A percentile compares a stretch with the other conserved stretches of the same genome.
phyloP scores from a whole-genome alignment of 345 rosid genomes.

The Chamaenerion angustifolium region DNA sequence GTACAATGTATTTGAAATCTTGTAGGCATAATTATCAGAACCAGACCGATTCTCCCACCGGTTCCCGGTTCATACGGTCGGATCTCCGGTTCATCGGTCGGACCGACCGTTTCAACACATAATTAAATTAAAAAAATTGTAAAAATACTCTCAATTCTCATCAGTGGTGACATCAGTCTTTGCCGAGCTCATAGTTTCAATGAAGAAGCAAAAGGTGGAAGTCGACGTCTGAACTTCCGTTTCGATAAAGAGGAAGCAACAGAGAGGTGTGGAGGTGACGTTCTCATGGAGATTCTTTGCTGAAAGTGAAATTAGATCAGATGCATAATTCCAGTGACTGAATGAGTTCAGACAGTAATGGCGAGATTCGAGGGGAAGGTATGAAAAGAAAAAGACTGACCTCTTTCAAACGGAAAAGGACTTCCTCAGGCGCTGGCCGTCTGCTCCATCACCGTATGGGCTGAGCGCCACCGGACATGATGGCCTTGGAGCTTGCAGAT shows the following conservation, averaged over 20 bases:
- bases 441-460: too few relatives aligned
- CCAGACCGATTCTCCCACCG: too few relatives aligned
- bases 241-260: not conserved
- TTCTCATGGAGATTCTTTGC: not conserved
- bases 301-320: not conserved
- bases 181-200: not conserved
- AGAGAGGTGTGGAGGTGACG: not conserved
- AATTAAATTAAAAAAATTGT: too few relatives aligned
- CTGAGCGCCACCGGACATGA: too few relatives aligned
- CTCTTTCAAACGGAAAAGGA: constrained; percentile 3
- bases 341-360: not conserved
- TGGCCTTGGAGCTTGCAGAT: not conserved
- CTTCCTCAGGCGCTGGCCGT: too few relatives aligned
- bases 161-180: too few relatives aligned
- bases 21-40: too few relatives aligned
- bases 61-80: too few relatives aligned
- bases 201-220: not conserved
- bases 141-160: too few relatives aligned
- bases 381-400: not conserved
- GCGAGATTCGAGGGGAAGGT: not conserved
- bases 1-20: too few relatives aligned
- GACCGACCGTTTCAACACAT: too few relatives aligned
- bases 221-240: not conserved
- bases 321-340: not conserved
- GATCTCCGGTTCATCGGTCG: too few relatives aligned